Percentiles rank a stretch among this genome's conserved stretches.
Evolutionary conservation across 192 early-diverging fungal species (phyloP).

Genomic region (Mortierella antarctica): DNA sequence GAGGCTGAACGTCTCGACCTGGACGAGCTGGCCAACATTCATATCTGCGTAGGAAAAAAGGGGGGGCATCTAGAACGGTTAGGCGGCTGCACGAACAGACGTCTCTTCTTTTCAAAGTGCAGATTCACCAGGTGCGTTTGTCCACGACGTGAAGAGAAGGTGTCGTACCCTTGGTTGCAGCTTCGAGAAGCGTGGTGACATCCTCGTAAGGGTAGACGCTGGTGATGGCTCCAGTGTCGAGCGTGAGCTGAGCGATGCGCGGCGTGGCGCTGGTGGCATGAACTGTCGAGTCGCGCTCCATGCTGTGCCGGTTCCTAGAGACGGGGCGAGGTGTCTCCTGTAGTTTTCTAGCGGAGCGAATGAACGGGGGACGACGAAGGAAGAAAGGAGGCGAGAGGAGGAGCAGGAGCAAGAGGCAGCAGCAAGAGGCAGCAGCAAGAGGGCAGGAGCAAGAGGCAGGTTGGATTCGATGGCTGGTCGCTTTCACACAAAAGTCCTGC

Average conservation of each 20-base stretch:
- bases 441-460: background rate
- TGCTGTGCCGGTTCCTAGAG: too few species aligned
- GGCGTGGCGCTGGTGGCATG: background rate
- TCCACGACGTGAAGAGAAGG: background rate
- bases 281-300: too few species aligned
- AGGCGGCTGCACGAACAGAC: background rate
- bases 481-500: too few species aligned
- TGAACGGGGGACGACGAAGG: background rate
- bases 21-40: conserved; percentile 65
- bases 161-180: conserved; percentile 55
- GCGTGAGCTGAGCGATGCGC: conserved; percentile 21
- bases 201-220: conserved; percentile 51
- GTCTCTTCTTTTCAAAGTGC: background rate
- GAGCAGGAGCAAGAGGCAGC: background rate
- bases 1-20: conserved; percentile 63
- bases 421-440: too few species aligned
- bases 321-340: too few species aligned
- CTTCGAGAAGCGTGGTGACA: conserved; percentile 55
- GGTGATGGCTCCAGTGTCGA: background rate
- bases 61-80: background rate
- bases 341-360: too few species aligned
- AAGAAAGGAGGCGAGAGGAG: background rate
- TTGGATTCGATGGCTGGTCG: too few species aligned
- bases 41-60: conserved; percentile 49
- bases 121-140: background rate